Base-by-base conservation (phyloP, 495 filamentous ascomycete species). In the Talaromyces trachyspermus region DNA sequence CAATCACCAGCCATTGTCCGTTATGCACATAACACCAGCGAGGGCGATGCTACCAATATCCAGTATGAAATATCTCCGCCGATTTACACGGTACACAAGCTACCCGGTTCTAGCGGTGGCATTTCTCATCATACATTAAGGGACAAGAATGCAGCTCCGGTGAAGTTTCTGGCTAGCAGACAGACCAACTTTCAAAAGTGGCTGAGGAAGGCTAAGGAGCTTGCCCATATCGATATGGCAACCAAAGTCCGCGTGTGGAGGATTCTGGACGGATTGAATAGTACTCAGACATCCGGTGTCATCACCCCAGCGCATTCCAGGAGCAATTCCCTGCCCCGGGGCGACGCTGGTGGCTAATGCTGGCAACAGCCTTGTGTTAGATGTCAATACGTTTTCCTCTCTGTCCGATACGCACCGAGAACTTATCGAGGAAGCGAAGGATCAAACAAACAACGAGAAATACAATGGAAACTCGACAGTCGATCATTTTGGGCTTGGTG, bases 41-140 rank as follows among this genome's bases (percentile, higher is more conserved):
- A 76, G 2, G 67, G 77, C 32, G 72, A 75, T 12, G 67, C 63
- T 2, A 65, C 66, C 6, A 89, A 95, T 46, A 60, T 95, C 7
- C 75, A 85, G 56, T 91, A 85, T 54, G 92, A 98, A 60, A 70
- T 86, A 25, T 77, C 89, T 54, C 94, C 90, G 15, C 89, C 87
- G 1, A 75, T 95, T 17, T 87, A 95, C 65, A 89, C 84, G 1
- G 77, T 98, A 35, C 78, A 94, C 53, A 89, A 89, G 51, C 69
- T 97, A 8, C 76, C 78, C 53, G 76, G 76, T 48, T 46, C 35
- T 47, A 70, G 73, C 15, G 60, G 68, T n/a, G 74, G 63, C 7
- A 78, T 74, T n/a, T 76, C 83, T 4, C 70, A 74, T 11, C 73
- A 82, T 50, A 60, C 72, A 2, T 55, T 86, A 48, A 80, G 81